These are phyloP conservation scores for Yamadazyma membranifaciens DNA, from an alignment of 1,139 yeast genomes.

Conservation along the genomic window DNA sequence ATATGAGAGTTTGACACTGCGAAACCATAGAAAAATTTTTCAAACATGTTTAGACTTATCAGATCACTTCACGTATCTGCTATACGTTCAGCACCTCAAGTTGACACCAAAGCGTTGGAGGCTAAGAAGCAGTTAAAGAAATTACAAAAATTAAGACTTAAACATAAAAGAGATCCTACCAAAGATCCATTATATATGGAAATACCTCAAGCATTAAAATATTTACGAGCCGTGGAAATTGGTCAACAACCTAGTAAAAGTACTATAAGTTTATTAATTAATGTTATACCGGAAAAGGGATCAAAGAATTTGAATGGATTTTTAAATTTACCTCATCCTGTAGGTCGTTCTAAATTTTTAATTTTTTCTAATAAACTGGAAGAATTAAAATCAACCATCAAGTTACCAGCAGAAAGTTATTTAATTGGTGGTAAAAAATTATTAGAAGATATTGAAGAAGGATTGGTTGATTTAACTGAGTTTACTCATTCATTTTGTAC, in stretches of 20 bases:
- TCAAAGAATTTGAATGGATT: conserved; percentile 72
- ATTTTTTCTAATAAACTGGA: conserved; percentile 65
- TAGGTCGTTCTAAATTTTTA: conserved; percentile 61
- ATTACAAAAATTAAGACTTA: conserved; percentile 31
- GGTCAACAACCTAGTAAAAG: conserved; percentile 73
- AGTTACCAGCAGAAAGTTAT: conserved; percentile 9
- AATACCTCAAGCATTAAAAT: conserved; percentile 70
- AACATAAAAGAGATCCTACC: conserved; percentile 48
- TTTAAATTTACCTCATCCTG: conserved; percentile 74
- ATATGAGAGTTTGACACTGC: not conserved
- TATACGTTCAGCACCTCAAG: conserved; percentile 8
- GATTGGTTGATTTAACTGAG: conserved; percentile 48
- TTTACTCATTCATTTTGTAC: conserved; percentile 85
- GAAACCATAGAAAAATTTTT: conserved; percentile 7
- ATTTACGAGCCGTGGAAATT: conserved; percentile 84
- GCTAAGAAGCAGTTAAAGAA: conserved; percentile 27
- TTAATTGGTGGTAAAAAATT: conserved; percentile 72
- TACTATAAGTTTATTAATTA: conserved; percentile 63
- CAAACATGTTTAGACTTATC: conserved; percentile 4
- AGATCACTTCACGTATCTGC: conserved; percentile 8
- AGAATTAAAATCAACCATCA: conserved; percentile 7
- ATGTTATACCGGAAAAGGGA: conserved; percentile 77
- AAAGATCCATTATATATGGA: conserved; percentile 67
- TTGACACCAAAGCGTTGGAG: conserved; percentile 8
- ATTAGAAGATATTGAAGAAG: conserved; percentile 59